Conservation (phyloP, 1,284 basidiomycete species). For the Takashimella tepidaria region DNA sequence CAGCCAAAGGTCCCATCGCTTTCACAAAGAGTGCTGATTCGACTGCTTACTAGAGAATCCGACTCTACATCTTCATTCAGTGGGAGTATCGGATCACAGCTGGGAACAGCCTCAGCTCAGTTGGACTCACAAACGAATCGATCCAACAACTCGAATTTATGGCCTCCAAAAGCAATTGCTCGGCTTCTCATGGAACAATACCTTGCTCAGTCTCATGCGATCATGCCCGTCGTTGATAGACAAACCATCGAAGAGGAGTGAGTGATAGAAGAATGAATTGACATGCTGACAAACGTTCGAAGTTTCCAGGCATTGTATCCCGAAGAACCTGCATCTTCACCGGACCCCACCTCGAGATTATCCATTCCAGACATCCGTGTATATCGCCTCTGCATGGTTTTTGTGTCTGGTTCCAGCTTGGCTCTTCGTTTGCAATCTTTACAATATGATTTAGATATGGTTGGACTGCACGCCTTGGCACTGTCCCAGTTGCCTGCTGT, state of each 20-base stretch:
- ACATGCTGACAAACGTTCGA: not conserved
- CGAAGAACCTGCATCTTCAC: not conserved
- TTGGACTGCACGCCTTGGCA: not conserved
- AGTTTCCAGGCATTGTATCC: not conserved
- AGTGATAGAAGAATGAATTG: not conserved
- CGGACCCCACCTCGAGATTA: not conserved
- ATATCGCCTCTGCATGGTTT: slow-evolving; percentile 1
- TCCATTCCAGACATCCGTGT: not conserved
- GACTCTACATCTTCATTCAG: not conserved
- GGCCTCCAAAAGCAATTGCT: not conserved
- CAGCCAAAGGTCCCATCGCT: no score
- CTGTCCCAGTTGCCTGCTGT: not conserved
- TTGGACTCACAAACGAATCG: not conserved
- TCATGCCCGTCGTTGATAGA: not conserved
- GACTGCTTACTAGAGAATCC: not conserved
- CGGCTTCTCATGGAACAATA: not conserved
- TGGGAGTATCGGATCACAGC: not conserved
- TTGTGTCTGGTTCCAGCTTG: not conserved
- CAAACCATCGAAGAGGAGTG: not conserved
- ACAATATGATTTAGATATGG: not conserved
- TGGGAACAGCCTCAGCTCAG: not conserved
- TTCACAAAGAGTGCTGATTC: not conserved
- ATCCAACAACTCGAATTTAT: not conserved
- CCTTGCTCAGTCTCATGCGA: not conserved
- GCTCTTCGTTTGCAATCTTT: not conserved